A percentile compares a stretch with the other conserved stretches of the same genome.
Evolutionary conservation across 1,139 yeast species (phyloP).

Genomic region (Hemisphaericaspora subhashii): DNA sequence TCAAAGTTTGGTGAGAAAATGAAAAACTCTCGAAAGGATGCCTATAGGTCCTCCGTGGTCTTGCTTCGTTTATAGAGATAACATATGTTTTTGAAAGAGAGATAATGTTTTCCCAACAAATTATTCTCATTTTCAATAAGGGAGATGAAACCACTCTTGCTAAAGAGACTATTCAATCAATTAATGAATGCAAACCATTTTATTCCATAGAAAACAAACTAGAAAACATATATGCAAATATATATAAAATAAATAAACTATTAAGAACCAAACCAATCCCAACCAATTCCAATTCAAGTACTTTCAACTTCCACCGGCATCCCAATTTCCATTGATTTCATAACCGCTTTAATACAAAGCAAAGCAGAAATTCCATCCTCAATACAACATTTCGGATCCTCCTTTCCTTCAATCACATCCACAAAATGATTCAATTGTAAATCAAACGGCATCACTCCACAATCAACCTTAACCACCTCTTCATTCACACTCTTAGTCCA

Average conservation of each 20-base stretch:
- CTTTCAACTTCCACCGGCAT: slow-evolving; percentile 33
- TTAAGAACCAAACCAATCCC: background rate
- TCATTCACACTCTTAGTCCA: slow-evolving; percentile 1
- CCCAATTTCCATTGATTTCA: slow-evolving; percentile 36
- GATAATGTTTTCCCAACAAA: too few relatives aligned
- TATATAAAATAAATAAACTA: background rate
- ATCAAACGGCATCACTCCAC: slow-evolving; percentile 3
- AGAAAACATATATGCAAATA: background rate
- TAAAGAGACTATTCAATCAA: too few relatives aligned
- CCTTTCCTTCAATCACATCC: slow-evolving; percentile 30
- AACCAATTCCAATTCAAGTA: slow-evolving; percentile 4
- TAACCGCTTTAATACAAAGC: slow-evolving; percentile 35
- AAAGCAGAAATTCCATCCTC: slow-evolving; percentile 42
- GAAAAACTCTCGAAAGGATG: too few relatives aligned
- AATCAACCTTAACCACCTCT: slow-evolving; percentile 1
- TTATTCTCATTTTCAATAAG: too few relatives aligned
- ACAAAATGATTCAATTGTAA: slow-evolving; percentile 30
- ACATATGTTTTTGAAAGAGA: too few relatives aligned
- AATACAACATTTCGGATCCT: slow-evolving; percentile 34
- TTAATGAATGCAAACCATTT: too few relatives aligned
- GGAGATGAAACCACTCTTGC: too few relatives aligned
- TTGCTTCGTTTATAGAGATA: too few relatives aligned
- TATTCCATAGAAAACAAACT: background rate
- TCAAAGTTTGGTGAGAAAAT: too few relatives aligned
- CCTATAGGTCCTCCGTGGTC: too few relatives aligned